Percentiles rank a stretch among this genome's conserved stretches.
phyloP scores from a whole-genome alignment of 139 green algal genomes.

The Mychonastes homosphaera region DNA sequence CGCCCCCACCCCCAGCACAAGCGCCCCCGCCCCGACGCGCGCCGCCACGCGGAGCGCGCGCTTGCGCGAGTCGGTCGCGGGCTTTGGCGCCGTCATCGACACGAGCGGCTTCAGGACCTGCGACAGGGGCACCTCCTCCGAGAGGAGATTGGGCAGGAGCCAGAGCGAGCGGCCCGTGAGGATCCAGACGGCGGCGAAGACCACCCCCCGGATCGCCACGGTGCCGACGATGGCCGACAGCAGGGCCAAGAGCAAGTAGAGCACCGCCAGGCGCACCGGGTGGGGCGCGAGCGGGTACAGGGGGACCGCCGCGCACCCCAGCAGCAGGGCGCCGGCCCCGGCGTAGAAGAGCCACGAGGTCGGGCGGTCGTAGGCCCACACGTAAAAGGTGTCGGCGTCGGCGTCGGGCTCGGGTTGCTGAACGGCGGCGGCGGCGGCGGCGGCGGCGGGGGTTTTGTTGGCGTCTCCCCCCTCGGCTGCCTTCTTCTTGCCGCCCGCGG shows the following conservation, averaged over 20 bases:
- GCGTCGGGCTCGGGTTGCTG: constrained; percentile 32
- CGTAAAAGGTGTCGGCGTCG: constrained; percentile 52
- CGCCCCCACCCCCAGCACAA: no score
- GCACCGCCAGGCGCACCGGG: no score
- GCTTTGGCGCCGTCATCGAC: no score
- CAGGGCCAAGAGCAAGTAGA: constrained; percentile 52
- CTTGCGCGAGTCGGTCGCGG: no score
- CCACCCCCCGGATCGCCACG: constrained; percentile 30
- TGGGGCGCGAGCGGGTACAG: no score
- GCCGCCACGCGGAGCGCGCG: no score
- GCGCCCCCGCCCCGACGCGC: no score
- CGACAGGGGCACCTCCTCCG: constrained; percentile 63
- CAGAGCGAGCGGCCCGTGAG: constrained; percentile 52
- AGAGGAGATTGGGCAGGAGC: constrained; percentile 74
- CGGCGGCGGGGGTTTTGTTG: background rate
- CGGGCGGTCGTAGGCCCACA: constrained; percentile 57
- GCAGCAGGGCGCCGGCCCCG: background rate
- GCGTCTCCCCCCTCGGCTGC: background rate
- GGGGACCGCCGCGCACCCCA: background rate
- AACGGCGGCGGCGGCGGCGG: background rate
- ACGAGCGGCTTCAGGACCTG: no score
- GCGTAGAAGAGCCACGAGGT: no score
- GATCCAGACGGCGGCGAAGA: constrained; percentile 59
- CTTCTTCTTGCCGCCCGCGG: background rate
- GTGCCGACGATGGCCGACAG: constrained; percentile 25